Evolutionary conservation across 2,329 filamentous ascomycete species (phyloP).

Genomic region (Aspergillus quadricinctus): DNA sequence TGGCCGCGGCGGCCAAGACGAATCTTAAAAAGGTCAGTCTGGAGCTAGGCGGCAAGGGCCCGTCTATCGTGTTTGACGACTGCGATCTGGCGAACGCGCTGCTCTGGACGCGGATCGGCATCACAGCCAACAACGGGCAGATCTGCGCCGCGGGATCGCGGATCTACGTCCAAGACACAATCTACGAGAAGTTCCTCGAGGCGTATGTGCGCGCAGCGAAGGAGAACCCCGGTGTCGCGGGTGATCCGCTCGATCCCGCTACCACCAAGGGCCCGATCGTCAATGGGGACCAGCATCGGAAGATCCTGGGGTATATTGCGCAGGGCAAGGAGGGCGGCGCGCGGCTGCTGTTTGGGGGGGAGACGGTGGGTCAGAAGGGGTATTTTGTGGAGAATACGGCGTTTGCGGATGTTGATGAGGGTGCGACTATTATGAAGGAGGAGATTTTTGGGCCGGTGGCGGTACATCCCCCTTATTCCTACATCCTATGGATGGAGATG

Average conservation of each 20-base stretch:
- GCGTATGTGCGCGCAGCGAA: slow-evolving; percentile 47
- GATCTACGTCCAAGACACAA: slow-evolving; percentile 29
- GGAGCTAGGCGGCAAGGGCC: slow-evolving; percentile 33
- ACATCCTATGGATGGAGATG: too few relatives aligned
- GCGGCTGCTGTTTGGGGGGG: slow-evolving; percentile 19
- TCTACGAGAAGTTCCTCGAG: slow-evolving; percentile 29
- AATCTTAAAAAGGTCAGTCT: slow-evolving; percentile 34
- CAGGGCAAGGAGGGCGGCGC: slow-evolving; percentile 19
- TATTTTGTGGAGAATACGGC: slow-evolving; percentile 62
- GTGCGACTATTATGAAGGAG: slow-evolving; percentile 46
- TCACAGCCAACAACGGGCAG: slow-evolving; percentile 30
- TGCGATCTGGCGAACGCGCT: slow-evolving; percentile 30
- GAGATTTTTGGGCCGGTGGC: slow-evolving; percentile 59
- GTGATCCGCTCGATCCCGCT: slow-evolving; percentile 16
- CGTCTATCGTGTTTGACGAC: slow-evolving; percentile 33
- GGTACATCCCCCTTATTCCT: slow-evolving; percentile 7
- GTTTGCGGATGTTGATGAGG: slow-evolving; percentile 48
- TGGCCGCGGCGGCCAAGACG: slow-evolving; percentile 23
- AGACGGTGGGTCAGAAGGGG: slow-evolving; percentile 36
- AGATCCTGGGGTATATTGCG: slow-evolving; percentile 21
- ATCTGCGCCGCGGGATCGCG: slow-evolving; percentile 29
- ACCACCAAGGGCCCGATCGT: slow-evolving; percentile 24
- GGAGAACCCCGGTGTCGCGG: slow-evolving; percentile 41
- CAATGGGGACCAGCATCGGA: slow-evolving; percentile 16
- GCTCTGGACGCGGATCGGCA: slow-evolving; percentile 25